Base-by-base conservation (phyloP, 2,329 filamentous ascomycete genomes). In the Ceratocystis albifundus region DNA sequence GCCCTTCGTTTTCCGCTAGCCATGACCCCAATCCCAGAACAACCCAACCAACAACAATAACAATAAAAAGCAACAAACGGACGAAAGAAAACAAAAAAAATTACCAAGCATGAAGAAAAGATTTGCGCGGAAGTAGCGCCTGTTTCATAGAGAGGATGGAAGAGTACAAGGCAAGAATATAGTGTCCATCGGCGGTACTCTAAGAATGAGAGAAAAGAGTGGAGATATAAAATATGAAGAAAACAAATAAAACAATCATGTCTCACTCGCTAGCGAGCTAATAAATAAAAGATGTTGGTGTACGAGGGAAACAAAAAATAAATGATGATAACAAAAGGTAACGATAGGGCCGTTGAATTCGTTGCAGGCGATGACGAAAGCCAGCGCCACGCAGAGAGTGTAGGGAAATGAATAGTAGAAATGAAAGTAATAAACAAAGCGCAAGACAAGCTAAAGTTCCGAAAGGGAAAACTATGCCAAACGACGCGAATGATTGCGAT, bases 161-260 rank as follows among this genome's bases (percentile, higher is more conserved):
- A 67, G 46, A 32, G 62, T n/a, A 64, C 5, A 61, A 61, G 41
- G 65, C 50, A 45, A 65, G 53, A 65, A 46, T 62, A 62, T 62
- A 45, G 15, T 41, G 41, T 62, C 41, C 61, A 41, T 41, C 44
- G 41, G 45, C 61, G 48, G 28, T 36, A 66, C 22, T 36, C 46
- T 36, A 59, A 44, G 50, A 44, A 44, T 55, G 28, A 22, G 41
- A 17, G 44, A 44, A 62, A 57, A 55, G 17, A 48, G 36, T 22
- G 32, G 30, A 63, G 46, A 61, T 36, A 17, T 36, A 28, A 66
- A 45, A 22, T 25, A 41, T 41, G 10, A 44, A 25, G 20, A 62
- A 20, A 67, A 59, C 32, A 50, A 57, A 30, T 20, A 62, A 66
- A 63, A 36, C 55, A 59, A 25, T 36, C 55, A 32, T 65, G 28